A percentile compares a stretch with the other conserved stretches of the same genome.
Evolutionary conservation across 2,329 filamentous ascomycete species (phyloP).

Genomic region (Aspergillus costaricaensis): DNA sequence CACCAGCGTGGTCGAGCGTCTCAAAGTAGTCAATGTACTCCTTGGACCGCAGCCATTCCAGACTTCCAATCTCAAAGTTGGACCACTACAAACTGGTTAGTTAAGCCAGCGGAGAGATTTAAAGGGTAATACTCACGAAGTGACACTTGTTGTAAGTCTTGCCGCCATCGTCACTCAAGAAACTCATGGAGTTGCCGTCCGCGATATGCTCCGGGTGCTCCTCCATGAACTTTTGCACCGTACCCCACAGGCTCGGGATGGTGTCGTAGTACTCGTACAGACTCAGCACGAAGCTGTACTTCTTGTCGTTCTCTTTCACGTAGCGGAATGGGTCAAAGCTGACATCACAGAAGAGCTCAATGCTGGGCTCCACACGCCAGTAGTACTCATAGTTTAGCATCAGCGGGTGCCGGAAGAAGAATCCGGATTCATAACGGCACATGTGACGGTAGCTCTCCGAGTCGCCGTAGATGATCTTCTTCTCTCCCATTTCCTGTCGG

Average conservation of each 20-base stretch:
- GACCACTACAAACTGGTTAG: conserved; percentile 71
- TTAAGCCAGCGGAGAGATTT: not conserved
- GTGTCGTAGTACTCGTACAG: conserved; percentile 96
- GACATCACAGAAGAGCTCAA: conserved; percentile 95
- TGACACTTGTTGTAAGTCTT: conserved; percentile 96
- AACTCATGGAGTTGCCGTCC: conserved; percentile 82
- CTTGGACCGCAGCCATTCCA: conserved; percentile 89
- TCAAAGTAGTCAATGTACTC: conserved; percentile 91
- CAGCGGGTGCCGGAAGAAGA: conserved; percentile 94
- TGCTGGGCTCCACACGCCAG: conserved; percentile 97
- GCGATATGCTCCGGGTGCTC: conserved; percentile 85
- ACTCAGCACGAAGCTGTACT: conserved; percentile 95
- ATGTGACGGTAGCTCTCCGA: conserved; percentile 97
- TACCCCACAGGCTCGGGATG: conserved; percentile 94
- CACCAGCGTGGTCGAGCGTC: conserved; percentile 82
- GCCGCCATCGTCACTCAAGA: conserved; percentile 87
- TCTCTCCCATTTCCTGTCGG: conserved; percentile 88
- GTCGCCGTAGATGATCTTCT: conserved; percentile 98
- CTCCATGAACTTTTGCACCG: conserved; percentile 89
- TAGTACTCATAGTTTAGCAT: conserved; percentile 99
- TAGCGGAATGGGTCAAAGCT: conserved; percentile 94
- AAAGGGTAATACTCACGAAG: conserved; percentile 65
- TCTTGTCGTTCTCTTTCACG: conserved; percentile 96
- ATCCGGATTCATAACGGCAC: conserved; percentile 98
- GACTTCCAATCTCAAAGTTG: conserved; percentile 95